phyloP scores from a whole-genome alignment of 2,329 filamentous ascomycete genomes.

The Fusarium sp. region DNA sequence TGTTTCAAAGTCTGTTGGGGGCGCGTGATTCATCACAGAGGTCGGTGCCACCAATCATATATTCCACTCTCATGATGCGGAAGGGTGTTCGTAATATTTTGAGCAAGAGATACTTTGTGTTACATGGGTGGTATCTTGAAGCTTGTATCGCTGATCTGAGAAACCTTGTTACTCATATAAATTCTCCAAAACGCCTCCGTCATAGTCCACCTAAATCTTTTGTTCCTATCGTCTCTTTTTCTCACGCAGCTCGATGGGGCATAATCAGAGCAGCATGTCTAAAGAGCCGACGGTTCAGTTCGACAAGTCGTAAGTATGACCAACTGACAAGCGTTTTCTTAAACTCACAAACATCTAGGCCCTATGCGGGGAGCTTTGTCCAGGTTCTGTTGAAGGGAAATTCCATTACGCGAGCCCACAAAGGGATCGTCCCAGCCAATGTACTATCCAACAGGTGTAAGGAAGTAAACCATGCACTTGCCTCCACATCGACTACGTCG shows the following conservation, averaged over 20 bases:
- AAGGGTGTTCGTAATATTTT: not conserved
- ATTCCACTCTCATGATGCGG: fast-evolving
- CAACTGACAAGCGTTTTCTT: fast-evolving
- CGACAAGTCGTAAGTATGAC: not conserved
- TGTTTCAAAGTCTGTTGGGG: not conserved
- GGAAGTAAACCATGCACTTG: not conserved
- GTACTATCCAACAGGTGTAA: not conserved
- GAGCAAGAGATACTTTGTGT: not conserved
- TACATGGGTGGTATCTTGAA: not conserved
- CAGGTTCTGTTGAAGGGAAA: not conserved
- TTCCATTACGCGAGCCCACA: not conserved
- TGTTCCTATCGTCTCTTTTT: not conserved
- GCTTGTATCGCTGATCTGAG: not conserved
- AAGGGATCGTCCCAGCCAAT: not conserved
- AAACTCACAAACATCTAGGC: not conserved
- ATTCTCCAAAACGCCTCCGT: not conserved
- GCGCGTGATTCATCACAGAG: no score
- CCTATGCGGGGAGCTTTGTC: not conserved
- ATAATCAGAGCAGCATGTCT: not conserved
- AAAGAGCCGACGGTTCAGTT: not conserved
- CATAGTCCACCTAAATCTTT: fast-evolving
- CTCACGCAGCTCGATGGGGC: not conserved
- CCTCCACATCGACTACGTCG: fast-evolving
- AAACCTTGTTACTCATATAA: not conserved
- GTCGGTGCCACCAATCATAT: no score